Base-by-base conservation (phyloP, 108 stramenopile genomes). In the Skeletonema menzelii region DNA sequence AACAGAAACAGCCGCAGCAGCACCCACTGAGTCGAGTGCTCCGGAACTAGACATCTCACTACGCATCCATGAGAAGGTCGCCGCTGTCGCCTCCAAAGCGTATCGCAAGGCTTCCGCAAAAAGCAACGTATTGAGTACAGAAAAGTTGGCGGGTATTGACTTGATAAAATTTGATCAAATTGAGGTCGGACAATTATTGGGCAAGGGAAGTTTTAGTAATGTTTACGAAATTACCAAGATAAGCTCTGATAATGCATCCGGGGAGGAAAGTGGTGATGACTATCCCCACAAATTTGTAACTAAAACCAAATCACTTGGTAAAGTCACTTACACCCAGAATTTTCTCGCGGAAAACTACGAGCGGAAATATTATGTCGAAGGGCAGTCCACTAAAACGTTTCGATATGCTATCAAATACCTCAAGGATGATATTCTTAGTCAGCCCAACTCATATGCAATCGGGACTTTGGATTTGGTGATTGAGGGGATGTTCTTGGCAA, bases 381-480 rank as follows among this genome's bases (percentile, higher is more conserved):
- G n/a, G n/a, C n/a, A n/a, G n/a, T n/a, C n/a, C n/a, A n/a, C 59
- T 35, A 60, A 49, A 26, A 62, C 66, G 12, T 72, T 28, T 53
- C 69, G 80, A 24, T 81, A 81, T 38, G 80, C 80, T 22, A 28
- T 81, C 42, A 93, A 93, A 65, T 90, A 86, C 37, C 74, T 93
- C 32, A 84, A 79, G 49, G 81, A 87, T 27, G 78, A 82, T 27
- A 65, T 88, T 8, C 83, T 83, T 62, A 35, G 32, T 10, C 68
- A 82, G 8, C 74, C 84, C 6, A 73, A 88, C 65, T 80, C 85
- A 58, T 94, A 86, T 65, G 65, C 70, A 27, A 59, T 84, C 15
- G 93, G 88, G 6, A 89, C 87, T 5, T 38, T 68, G 49, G 93
- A 91, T 65, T 66, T 94, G 58, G 93, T 88, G 7, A 65, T 91